Conservation (phyloP, 352 stramenopile genomes). For the Phytophthora litchii region DNA sequence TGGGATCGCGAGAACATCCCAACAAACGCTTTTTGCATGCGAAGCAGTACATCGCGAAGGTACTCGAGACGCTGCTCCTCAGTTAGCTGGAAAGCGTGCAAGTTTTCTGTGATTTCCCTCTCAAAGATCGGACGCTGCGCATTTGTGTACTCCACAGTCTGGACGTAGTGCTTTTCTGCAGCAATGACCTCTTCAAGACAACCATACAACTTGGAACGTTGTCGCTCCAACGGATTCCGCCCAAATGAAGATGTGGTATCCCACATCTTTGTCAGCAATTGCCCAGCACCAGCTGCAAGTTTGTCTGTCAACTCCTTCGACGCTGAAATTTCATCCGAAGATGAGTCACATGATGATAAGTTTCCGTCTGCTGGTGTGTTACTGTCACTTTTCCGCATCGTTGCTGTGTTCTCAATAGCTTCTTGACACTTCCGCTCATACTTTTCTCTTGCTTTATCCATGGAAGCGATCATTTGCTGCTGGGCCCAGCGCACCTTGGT, state of each 20-base stretch:
- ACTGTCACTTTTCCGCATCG: slow-evolving; percentile 39
- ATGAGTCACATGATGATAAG: slow-evolving; percentile 15
- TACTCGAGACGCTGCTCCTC: slow-evolving; percentile 86
- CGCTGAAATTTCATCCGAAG: slow-evolving; percentile 30
- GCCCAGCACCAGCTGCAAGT: slow-evolving; percentile 52
- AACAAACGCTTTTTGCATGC: slow-evolving; percentile 63
- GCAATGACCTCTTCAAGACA: slow-evolving; percentile 74
- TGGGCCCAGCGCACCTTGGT: slow-evolving; percentile 71
- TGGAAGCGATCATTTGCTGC: slow-evolving; percentile 59
- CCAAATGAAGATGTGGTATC: slow-evolving; percentile 74
- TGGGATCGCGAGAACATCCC: slow-evolving; percentile 51
- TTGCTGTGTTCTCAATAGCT: slow-evolving; percentile 55
- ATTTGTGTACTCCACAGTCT: slow-evolving; percentile 72
- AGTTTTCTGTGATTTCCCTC: slow-evolving; percentile 76
- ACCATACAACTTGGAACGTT: slow-evolving; percentile 62
- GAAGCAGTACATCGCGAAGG: slow-evolving; percentile 75
- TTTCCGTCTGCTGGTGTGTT: slow-evolving; percentile 1
- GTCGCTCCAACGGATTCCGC: slow-evolving; percentile 65
- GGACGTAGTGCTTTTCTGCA: slow-evolving; percentile 72
- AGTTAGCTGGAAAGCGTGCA: slow-evolving; percentile 81
- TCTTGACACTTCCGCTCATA: slow-evolving; percentile 81
- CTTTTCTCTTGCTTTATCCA: slow-evolving; percentile 78
- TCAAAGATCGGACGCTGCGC: slow-evolving; percentile 68
- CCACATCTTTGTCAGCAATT: slow-evolving; percentile 86
- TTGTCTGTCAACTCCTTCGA: slow-evolving; percentile 73